These are phyloP conservation scores for Irpex sp. DNA, from an alignment of 1,284 basidiomycete species.

Conservation along the genomic window DNA sequence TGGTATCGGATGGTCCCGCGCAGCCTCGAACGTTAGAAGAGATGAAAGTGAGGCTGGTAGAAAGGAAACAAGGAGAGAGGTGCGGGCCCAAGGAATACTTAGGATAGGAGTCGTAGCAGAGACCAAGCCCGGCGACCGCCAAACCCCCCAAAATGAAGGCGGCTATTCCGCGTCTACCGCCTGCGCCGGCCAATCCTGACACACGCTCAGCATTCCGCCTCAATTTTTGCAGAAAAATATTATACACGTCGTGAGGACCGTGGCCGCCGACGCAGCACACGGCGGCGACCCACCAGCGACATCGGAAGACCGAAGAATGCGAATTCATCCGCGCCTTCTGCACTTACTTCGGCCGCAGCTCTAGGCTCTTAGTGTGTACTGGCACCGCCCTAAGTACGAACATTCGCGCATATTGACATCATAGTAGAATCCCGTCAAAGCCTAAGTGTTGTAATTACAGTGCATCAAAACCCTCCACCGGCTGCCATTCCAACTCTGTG, in stretches of 20 bases:
- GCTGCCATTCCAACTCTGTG: constrained; percentile 46
- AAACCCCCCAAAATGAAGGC: not conserved
- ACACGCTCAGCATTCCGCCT: too few species aligned
- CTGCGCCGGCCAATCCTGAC: not conserved
- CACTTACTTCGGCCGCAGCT: too few species aligned
- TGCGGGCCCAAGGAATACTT: constrained; percentile 22
- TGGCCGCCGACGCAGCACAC: too few species aligned
- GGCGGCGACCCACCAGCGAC: too few species aligned
- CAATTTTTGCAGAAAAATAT: too few species aligned
- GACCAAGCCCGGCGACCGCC: not conserved
- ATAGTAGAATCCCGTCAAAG: not conserved
- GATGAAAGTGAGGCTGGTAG: constrained; percentile 20
- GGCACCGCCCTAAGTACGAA: not conserved
- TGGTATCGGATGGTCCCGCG: constrained; percentile 32
- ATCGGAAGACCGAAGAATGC: too few species aligned
- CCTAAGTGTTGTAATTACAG: constrained; percentile 7
- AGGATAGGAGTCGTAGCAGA: constrained; percentile 21
- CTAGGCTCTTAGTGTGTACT: not conserved
- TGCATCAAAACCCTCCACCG: constrained; percentile 42
- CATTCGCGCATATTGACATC: not conserved
- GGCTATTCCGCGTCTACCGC: not conserved
- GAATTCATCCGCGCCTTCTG: too few species aligned
- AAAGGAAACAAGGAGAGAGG: constrained; percentile 28
- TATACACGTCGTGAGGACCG: too few species aligned
- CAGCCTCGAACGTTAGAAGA: constrained; percentile 23